Conservation (phyloP, 2,329 filamentous ascomycete genomes). For the Incumbomyces delicatus region DNA sequence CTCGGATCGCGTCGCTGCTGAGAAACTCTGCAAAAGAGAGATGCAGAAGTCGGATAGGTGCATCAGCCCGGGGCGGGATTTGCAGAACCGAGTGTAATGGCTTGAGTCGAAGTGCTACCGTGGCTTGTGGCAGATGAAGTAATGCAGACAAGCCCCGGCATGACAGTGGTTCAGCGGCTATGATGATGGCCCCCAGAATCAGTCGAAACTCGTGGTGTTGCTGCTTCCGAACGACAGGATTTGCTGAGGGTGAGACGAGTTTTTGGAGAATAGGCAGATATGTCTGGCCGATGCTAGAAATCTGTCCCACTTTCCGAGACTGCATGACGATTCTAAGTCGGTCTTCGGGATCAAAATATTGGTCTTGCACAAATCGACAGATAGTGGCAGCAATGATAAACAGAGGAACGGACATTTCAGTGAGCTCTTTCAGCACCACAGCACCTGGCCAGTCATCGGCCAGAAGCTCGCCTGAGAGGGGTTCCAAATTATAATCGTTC, state of each 20-base stretch:
- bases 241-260: neutral
- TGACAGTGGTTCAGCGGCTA: constrained; percentile 10
- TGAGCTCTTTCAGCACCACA: constrained; percentile 19
- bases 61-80: neutral
- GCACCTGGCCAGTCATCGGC: constrained; percentile 20
- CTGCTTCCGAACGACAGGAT: neutral
- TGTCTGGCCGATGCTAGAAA: constrained; percentile 7
- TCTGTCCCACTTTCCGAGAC: constrained; percentile 1
- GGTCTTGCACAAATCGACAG: constrained; percentile 22
- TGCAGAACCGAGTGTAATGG: constrained; percentile 5
- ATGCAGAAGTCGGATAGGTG: constrained; percentile 7
- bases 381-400: constrained; percentile 24
- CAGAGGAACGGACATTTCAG: constrained; percentile 23
- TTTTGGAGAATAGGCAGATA: constrained; percentile 9
- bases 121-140: neutral
- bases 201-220: constrained; percentile 8
- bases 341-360: constrained; percentile 10
- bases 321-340: constrained; percentile 2
- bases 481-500: constrained; percentile 3
- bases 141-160: constrained; percentile 1
- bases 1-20: constrained; percentile 5
- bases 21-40: constrained; percentile 14
- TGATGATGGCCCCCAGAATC: constrained; percentile 9
- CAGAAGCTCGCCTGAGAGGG: neutral
- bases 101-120: neutral